Conservation (phyloP, 129 eudicot species). For the carrot (Daucus carota) region DH1_v3.0 NC_030385.2:42949001-42949500, state of each 20-base stretch:
- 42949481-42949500: slow-evolving; percentile 37
- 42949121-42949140: slow-evolving; percentile 61
- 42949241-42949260: too few species aligned
- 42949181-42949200: background rate
- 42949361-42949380: slow-evolving; percentile 22
- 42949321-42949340: background rate
- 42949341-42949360: background rate
- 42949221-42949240: too few species aligned
- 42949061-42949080: slow-evolving; percentile 68
- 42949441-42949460: slow-evolving; percentile 41
- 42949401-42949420: slow-evolving; percentile 36
- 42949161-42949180: slow-evolving; percentile 34
- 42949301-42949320: background rate
- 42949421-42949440: slow-evolving; percentile 40
- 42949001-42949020: background rate
- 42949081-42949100: slow-evolving; percentile 57
- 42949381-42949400: slow-evolving; percentile 38
- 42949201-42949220: too few species aligned
- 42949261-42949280: background rate
- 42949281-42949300: background rate
- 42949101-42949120: slow-evolving; percentile 67
- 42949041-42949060: slow-evolving; percentile 25
- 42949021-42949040: background rate
- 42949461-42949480: slow-evolving; percentile 42
- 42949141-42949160: slow-evolving; percentile 57